Conservation (phyloP, 352 stramenopile species). For the Phytophthora fragariaefolia region DNA sequence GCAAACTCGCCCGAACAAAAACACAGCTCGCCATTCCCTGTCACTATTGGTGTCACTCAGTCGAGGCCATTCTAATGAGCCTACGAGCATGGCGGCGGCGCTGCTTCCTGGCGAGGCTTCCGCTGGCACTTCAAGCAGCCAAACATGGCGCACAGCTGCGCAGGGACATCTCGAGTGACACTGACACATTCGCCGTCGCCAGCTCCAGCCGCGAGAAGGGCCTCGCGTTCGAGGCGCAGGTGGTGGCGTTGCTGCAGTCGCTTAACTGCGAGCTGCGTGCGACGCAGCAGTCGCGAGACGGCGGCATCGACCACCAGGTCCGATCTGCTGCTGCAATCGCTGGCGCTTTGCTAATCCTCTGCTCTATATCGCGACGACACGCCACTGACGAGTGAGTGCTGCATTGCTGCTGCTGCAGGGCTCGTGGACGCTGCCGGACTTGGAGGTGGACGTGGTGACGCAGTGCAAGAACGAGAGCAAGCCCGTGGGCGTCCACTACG, state of each 20-base stretch:
- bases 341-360: no score
- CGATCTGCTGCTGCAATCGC: not conserved
- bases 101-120: slow-evolving; percentile 8
- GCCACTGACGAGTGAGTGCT: no score
- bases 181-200: not conserved
- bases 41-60: slow-evolving; percentile 18
- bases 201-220: slow-evolving; percentile 52
- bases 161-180: slow-evolving; percentile 13
- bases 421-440: slow-evolving; percentile 67
- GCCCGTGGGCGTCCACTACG: slow-evolving; percentile 66
- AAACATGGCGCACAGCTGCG: not conserved
- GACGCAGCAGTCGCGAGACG: slow-evolving; percentile 74
- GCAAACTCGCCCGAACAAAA: not conserved
- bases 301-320: slow-evolving; percentile 76
- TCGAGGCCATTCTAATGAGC: not conserved
- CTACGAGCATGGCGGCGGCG: not conserved
- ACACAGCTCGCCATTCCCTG: not conserved
- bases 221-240: slow-evolving; percentile 64
- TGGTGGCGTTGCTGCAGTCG: slow-evolving; percentile 58
- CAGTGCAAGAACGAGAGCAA: slow-evolving; percentile 86
- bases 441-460: slow-evolving; percentile 70
- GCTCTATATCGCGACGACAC: no score
- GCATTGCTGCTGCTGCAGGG: slow-evolving; percentile 46
- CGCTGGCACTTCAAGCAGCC: not conserved
- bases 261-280: slow-evolving; percentile 59